These are phyloP conservation scores for Ensete ventricosum DNA, from an alignment of 176 grass and related monocot species.

Conservation along the genomic window DNA sequence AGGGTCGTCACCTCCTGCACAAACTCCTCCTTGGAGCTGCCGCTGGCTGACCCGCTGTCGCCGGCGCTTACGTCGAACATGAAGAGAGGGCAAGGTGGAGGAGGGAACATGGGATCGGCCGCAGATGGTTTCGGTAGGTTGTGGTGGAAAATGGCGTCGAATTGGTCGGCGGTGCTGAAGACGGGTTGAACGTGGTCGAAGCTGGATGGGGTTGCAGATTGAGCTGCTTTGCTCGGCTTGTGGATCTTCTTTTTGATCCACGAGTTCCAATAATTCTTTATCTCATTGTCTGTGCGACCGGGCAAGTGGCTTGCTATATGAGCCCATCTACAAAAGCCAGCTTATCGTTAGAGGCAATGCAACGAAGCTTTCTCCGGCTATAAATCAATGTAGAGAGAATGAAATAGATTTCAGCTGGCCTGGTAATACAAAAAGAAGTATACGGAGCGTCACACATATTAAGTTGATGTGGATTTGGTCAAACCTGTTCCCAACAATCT, in stretches of 20 bases:
- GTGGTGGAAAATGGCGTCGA: slow-evolving; percentile 53
- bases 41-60: slow-evolving; percentile 12
- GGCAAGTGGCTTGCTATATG: slow-evolving; percentile 97
- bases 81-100: slow-evolving; percentile 59
- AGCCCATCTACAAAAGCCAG: slow-evolving; percentile 64
- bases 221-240: slow-evolving; percentile 17
- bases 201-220: not conserved
- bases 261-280: slow-evolving; percentile 99
- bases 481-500: slow-evolving; percentile 96
- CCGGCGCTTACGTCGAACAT: slow-evolving; percentile 49
- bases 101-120: slow-evolving; percentile 6
- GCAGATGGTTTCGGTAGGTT: slow-evolving; percentile 29
- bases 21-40: slow-evolving; percentile 20
- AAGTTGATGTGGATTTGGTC: not conserved
- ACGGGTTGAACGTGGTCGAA: not conserved
- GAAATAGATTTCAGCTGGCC: not conserved
- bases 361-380: not conserved
- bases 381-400: too few species aligned
- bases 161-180: slow-evolving; percentile 37
- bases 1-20: slow-evolving; percentile 7
- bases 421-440: not conserved
- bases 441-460: slow-evolving; percentile 5
- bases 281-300: slow-evolving; percentile 93
- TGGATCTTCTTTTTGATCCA: slow-evolving; percentile 99
- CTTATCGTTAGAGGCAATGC: not conserved